phyloP scores from a whole-genome alignment of 176 grass and related monocot genomes.

The Oryza glaberrima region DNA sequence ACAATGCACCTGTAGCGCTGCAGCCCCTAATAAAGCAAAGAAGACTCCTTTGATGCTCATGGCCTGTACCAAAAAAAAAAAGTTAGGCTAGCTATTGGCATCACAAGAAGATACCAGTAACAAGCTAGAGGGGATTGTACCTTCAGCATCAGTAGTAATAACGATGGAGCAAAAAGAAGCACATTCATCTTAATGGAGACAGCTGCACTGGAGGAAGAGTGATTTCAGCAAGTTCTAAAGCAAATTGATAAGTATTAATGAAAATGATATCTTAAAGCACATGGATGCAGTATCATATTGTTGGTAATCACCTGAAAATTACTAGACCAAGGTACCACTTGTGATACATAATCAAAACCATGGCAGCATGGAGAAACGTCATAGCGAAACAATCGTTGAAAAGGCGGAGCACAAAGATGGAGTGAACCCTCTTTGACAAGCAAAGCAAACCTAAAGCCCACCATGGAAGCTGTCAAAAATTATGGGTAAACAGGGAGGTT shows the following conservation, averaged over 20 bases:
- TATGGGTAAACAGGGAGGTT: constrained; percentile 31
- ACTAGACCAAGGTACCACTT: constrained; percentile 89
- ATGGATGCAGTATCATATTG: constrained; percentile 23
- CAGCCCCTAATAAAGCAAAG: constrained; percentile 77
- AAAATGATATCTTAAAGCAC: constrained; percentile 11
- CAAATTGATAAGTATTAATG: background rate
- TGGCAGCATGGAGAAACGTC: constrained; percentile 82
- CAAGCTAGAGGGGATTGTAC: constrained; percentile 32
- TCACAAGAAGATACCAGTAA: constrained; percentile 33
- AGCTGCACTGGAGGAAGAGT: constrained; percentile 62
- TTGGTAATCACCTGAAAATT: constrained; percentile 77
- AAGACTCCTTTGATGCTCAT: constrained; percentile 78
- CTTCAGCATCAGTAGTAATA: constrained; percentile 94
- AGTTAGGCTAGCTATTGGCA: constrained; percentile 38
- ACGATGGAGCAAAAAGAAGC: constrained; percentile 88
- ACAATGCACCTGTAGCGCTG: constrained; percentile 59
- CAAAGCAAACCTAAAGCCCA: constrained; percentile 94
- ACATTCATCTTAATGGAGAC: constrained; percentile 99
- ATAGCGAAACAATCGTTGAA: constrained; percentile 96
- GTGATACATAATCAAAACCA: constrained; percentile 78
- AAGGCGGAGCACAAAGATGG: constrained; percentile 90
- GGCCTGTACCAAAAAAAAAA: constrained; percentile 48
- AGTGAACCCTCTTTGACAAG: constrained; percentile 93
- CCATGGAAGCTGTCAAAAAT: constrained; percentile 78
- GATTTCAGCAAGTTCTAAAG: constrained; percentile 16